phyloP scores from a whole-genome alignment of 2,329 filamentous ascomycete species.

The Acephala macrosclerotiorum region DNA sequence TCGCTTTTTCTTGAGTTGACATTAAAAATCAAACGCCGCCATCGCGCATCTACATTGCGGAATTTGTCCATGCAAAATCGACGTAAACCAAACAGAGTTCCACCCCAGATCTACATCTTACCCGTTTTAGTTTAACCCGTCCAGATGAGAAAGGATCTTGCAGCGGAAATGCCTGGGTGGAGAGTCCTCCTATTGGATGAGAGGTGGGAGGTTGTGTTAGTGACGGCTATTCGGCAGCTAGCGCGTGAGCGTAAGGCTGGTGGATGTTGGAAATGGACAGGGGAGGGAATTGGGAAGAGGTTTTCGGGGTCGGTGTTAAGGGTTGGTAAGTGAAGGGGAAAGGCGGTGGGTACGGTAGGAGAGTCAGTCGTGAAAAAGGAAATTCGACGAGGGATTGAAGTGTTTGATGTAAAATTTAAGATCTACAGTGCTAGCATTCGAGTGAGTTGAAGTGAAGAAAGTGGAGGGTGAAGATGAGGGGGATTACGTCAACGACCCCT shows the following conservation, averaged over 20 bases:
- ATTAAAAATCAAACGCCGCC: not conserved
- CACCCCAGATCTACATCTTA: not conserved
- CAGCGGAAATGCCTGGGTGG: not conserved
- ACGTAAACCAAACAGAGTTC: no score
- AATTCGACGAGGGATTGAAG: no score
- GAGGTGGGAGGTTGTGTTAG: not conserved
- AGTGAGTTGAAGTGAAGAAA: not conserved
- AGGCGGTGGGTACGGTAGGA: no score
- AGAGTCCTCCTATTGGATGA: not conserved
- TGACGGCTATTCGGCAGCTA: slow-evolving; percentile 5
- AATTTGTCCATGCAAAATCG: not conserved
- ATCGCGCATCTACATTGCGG: not conserved
- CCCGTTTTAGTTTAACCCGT: not conserved
- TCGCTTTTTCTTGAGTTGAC: not conserved
- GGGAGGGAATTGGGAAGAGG: no score
- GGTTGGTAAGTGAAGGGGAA: no score
- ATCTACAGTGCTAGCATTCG: no score
- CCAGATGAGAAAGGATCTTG: not conserved
- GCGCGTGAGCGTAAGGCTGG: no score
- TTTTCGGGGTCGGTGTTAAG: not conserved
- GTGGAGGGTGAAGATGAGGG: not conserved
- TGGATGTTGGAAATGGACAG: no score
- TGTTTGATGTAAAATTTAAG: no score
- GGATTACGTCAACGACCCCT: not conserved
- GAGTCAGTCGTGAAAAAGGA: no score